Evolutionary conservation across 106 monocot species (phyloP).

Genomic region (Triglochin maritima): DNA sequence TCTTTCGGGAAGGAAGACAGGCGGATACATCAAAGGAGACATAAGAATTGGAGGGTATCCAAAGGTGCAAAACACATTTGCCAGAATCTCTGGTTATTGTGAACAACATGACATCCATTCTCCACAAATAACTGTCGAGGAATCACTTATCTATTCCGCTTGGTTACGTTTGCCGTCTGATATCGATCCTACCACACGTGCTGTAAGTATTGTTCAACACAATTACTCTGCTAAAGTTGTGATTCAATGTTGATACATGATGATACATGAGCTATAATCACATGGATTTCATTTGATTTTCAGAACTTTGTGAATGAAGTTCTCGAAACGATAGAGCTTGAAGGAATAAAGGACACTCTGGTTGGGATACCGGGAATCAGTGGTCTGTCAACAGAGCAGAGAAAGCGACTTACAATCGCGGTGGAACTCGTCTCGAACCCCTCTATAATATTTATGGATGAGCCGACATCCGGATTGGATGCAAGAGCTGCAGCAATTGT

Average conservation of each 20-base stretch:
- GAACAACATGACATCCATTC: slow-evolving; percentile 17
- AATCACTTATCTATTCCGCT: slow-evolving; percentile 9
- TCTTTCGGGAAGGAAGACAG: slow-evolving; percentile 24
- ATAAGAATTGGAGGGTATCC: slow-evolving; percentile 14
- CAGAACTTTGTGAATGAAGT: slow-evolving; percentile 19
- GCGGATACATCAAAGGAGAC: slow-evolving; percentile 15
- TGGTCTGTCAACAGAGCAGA: slow-evolving; percentile 22
- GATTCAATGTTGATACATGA: not conserved
- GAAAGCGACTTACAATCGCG: slow-evolving; percentile 21
- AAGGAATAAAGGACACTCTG: slow-evolving; percentile 6
- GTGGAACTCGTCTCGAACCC: slow-evolving; percentile 27
- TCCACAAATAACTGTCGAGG: slow-evolving; percentile 11
- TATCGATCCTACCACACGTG: not conserved
- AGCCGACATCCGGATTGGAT: slow-evolving; percentile 26
- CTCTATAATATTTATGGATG: slow-evolving; percentile 29
- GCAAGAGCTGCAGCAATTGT: slow-evolving; percentile 28
- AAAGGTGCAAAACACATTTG: slow-evolving; percentile 11
- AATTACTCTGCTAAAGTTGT: not conserved
- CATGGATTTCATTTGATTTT: not conserved
- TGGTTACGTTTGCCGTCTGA: not conserved
- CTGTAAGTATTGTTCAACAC: not conserved
- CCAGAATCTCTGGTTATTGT: slow-evolving; percentile 10
- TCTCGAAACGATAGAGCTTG: slow-evolving; percentile 10
- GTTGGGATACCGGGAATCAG: slow-evolving; percentile 11
- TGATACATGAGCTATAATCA: not conserved